Conservation (phyloP, 495 filamentous ascomycete species). For the Podospora anserina region DNA sequence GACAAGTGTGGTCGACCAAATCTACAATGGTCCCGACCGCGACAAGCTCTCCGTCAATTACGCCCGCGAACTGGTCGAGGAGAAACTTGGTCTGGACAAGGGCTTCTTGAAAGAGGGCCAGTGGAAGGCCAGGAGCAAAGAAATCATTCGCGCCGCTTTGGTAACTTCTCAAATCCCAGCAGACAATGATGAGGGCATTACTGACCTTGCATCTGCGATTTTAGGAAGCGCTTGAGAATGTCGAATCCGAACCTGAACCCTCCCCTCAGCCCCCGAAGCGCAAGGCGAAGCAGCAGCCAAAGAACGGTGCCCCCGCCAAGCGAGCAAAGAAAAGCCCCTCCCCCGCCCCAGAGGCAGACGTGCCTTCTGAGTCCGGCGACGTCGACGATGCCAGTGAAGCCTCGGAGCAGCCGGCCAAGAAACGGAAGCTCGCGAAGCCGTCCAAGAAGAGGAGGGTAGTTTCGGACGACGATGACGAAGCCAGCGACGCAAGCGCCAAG, state of each 20-base stretch:
- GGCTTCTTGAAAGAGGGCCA: conserved; percentile 65
- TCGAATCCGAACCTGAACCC: conserved; percentile 2
- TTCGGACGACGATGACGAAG: conserved; percentile 39
- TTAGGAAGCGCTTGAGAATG: conserved; percentile 8
- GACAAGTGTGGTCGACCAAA: conserved; percentile 54
- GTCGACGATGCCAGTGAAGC: conserved; percentile 4
- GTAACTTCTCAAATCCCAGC: conserved; percentile 48
- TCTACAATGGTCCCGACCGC: conserved; percentile 56
- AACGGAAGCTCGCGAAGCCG: conserved; percentile 35
- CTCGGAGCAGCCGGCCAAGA: conserved; percentile 24
- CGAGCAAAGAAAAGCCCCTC: conserved; percentile 34
- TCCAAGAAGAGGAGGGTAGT: conserved; percentile 32
- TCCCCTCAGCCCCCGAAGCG: background rate
- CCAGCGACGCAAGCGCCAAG: conserved; percentile 22
- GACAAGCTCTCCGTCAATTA: conserved; percentile 73
- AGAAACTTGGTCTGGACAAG: conserved; percentile 58
- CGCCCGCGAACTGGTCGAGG: conserved; percentile 65
- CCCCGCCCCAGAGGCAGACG: conserved; percentile 31
- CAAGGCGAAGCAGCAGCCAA: background rate
- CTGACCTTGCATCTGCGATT: background rate
- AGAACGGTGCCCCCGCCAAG: conserved; percentile 4
- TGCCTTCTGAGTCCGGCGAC: conserved; percentile 23
- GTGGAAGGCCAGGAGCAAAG: conserved; percentile 82
- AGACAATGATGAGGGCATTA: no score
- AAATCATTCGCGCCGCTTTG: conserved; percentile 64